Base-by-base conservation (phyloP, 352 stramenopile species). In the Pythium oligandrum region DNA sequence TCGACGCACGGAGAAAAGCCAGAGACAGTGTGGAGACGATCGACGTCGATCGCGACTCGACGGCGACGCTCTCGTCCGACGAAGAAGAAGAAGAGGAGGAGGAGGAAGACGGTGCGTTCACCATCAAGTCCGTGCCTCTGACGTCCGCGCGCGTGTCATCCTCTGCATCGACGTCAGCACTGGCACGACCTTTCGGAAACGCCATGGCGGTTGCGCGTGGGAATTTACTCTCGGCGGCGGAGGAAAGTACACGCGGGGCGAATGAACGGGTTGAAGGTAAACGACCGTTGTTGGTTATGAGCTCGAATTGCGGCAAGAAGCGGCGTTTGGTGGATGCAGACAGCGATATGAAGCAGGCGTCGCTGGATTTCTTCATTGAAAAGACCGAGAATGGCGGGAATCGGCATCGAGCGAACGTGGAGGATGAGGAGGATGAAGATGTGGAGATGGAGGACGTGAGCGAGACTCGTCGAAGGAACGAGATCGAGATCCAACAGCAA, bases 21-120 rank as follows among this genome's bases (percentile, higher is more conserved):
- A 26, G 17, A 26, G 17, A 26, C 17, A 26, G 17, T 26, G 17
- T 26, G 30, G 51, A 45, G 35, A 44, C 52, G 11, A 64, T 64
- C 35, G 51, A 64, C 46, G 45, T 64, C 9, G 58, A 64, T 42
- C 30, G n/a, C 31, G 58, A 58, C 34, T 64, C 58, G 6, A 52
- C 59, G 34, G 58, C 48, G 9, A 64, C 51, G 48, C 58, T 59
- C n/a, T 64, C 58, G 44, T 64, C 58, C 6, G 59, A 66, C 11
- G 17, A 26, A 26, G 17, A 26, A 26, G 50, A 45, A 31, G 59
- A 66, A 17, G 52, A 44, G 3, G 58, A 65, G 12, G 57, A 57
- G 51, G 51, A 56, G 51, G 40, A 56, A 3, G 48, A 33, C 11
- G 48, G 37, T 3, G 39, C 40, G 31, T 46, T 46, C 30, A 6